Evolutionary conservation across 176 grass and related monocot genomes (phyloP), one percentile per base, ranked within the genome.

Genomic region (Rhynchospora pubera): DNA sequence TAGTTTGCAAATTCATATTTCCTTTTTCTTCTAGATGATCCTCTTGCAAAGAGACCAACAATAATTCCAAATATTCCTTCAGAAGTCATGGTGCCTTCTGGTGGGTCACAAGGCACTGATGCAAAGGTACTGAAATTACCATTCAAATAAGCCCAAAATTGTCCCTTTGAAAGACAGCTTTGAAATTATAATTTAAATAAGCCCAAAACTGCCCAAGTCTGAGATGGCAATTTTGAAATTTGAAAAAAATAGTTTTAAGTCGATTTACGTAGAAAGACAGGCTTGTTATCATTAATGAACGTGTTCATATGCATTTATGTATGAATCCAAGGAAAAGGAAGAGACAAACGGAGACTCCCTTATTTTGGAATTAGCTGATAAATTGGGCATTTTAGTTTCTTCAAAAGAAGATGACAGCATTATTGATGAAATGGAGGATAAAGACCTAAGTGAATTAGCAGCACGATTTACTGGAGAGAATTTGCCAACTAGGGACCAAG

Each of bases 391-490:
- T 87, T 56, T 85, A 85, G 64, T 91, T 88, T 87, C 92, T 82
- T 50, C 87, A 59, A 87, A 93, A 91, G 61, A 50, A 83, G 75
- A 89, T 72, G 57, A 68, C 85, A 91, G 83, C 80, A 83, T 91
- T 87, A 86, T 87, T 21, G 87, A 98, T 15, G 90, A 98, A 91
- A 80, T 70, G 65, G 85, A 91, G 28, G 95, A 98, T 58, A 91
- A 90, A 88, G 95, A 98, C 88, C 87, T 98, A 69, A 56, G 79
- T 84, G 89, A 89, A 69, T 85, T 93, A 68, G 89, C 91, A 8
- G 87, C 87, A 11, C 89, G 85, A 75, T 88, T 97, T 86, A 77
- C 82, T 69, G 91, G 87, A 62, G 91, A 93, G 82, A 89, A 84
- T 45, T 85, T 86, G 63, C 93, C 87, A 32, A 92, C 80, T 16